Conservation (phyloP, 2,329 filamentous ascomycete genomes). For the Aspergillus ochraceoroseus region DNA sequence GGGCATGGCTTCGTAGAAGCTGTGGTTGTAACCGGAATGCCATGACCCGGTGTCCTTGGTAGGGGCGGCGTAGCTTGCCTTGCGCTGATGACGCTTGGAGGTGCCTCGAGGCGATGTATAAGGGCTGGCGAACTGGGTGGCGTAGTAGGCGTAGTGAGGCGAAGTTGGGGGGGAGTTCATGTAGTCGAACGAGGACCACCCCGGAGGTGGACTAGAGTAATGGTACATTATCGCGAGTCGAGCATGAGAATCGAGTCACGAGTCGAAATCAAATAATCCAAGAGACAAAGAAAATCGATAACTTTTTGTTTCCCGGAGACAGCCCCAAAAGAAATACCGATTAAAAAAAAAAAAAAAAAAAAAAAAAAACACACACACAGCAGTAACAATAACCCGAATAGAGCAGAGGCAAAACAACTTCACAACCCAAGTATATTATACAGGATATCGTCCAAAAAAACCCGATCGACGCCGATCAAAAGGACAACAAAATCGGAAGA, state of each 20-base stretch:
- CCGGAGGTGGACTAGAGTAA: conserved; percentile 45
- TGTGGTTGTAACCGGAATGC: conserved; percentile 45
- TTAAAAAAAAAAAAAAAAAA: conserved; percentile 19
- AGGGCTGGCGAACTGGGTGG: conserved; percentile 51
- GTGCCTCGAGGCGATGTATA: conserved; percentile 43
- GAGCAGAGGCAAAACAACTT: conserved; percentile 19
- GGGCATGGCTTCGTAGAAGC: conserved; percentile 46
- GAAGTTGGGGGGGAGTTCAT: conserved; percentile 48
- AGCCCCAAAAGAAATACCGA: conserved; percentile 13
- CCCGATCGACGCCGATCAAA: conserved; percentile 34
- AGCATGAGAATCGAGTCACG: conserved; percentile 30
- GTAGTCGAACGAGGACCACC: conserved; percentile 49
- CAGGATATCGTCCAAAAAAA: conserved; percentile 41
- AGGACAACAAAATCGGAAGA: conserved; percentile 22
- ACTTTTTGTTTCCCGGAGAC: conserved; percentile 17
- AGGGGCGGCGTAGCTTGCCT: conserved; percentile 51
- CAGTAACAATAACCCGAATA: too few species aligned
- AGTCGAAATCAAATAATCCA: conserved; percentile 6
- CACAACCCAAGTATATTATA: conserved; percentile 42
- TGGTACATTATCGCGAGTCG: conserved; percentile 44
- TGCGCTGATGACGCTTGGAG: conserved; percentile 52
- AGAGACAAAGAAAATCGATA: conserved; percentile 18
- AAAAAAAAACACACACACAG: too few species aligned
- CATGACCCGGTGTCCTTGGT: conserved; percentile 38
- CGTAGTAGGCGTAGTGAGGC: conserved; percentile 50